These are phyloP conservation scores for Vaccinium myrtillus DNA, from an alignment of 148 eudicot genomes.

Conservation along the genomic window DNA sequence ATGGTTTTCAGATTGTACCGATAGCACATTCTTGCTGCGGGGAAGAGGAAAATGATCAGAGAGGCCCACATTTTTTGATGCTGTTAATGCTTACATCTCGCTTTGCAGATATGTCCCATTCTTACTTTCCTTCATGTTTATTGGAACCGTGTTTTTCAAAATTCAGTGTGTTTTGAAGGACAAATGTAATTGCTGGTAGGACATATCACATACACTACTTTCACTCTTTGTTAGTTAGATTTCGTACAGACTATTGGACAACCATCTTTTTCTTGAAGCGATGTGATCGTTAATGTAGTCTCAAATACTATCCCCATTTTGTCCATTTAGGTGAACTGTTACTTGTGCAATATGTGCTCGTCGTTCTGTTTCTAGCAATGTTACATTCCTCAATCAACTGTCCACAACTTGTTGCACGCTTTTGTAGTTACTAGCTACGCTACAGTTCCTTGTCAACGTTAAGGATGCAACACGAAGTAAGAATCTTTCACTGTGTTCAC, in stretches of 20 bases:
- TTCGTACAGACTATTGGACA: background rate
- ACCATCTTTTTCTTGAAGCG: background rate
- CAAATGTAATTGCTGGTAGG: background rate
- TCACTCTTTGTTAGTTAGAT: background rate
- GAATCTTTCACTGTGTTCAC: too few species aligned
- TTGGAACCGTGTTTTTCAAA: background rate
- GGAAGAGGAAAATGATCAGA: background rate
- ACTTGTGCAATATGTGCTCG: background rate
- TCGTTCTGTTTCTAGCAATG: background rate
- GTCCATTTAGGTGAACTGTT: background rate
- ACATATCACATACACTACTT: background rate
- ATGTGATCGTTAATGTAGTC: background rate
- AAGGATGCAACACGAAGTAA: background rate
- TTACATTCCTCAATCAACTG: background rate
- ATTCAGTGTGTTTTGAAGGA: background rate
- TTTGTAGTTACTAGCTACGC: background rate
- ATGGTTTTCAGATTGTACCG: background rate
- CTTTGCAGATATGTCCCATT: constrained; percentile 1
- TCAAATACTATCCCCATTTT: background rate
- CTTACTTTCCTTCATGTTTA: background rate
- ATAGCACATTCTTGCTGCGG: constrained; percentile 19
- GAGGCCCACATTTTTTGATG: constrained; percentile 9
- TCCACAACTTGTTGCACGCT: background rate
- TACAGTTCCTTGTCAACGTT: background rate
- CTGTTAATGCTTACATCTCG: background rate